Conservation (phyloP, 176 grass and related monocot species). For the Poa annua region DNA sequence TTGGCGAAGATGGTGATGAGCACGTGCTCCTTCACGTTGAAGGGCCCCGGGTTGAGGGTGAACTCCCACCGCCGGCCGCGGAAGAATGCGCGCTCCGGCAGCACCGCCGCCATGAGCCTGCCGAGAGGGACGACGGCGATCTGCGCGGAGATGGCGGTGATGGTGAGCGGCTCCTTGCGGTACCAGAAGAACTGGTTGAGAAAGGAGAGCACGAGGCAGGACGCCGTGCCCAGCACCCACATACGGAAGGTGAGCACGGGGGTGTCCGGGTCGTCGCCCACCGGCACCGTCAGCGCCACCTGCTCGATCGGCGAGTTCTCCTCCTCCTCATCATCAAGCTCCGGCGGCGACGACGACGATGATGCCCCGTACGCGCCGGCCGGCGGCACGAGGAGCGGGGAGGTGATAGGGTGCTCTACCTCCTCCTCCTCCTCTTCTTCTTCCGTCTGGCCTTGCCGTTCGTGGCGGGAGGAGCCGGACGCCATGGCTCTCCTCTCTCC, state of each 20-base stretch:
- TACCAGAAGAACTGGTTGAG: slow-evolving; percentile 99
- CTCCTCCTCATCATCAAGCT: neutral
- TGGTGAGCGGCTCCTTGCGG: slow-evolving; percentile 86
- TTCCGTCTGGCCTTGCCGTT: neutral
- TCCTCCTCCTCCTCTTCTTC: neutral
- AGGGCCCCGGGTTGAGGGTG: slow-evolving; percentile 79
- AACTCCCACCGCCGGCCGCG: slow-evolving; percentile 62
- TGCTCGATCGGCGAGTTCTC: slow-evolving; percentile 96
- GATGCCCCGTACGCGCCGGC: neutral
- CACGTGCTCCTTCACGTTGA: slow-evolving; percentile 97
- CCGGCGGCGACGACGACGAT: slow-evolving; percentile 33
- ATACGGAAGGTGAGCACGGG: slow-evolving; percentile 91
- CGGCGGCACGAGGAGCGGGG: slow-evolving; percentile 50
- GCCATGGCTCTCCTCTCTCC: slow-evolving; percentile 28
- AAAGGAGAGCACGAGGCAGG: slow-evolving; percentile 84
- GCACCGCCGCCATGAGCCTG: slow-evolving; percentile 61
- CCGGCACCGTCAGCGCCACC: slow-evolving; percentile 89
- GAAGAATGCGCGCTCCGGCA: slow-evolving; percentile 51
- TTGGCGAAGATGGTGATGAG: slow-evolving; percentile 98
- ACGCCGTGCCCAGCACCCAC: slow-evolving; percentile 86
- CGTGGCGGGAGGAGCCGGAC: slow-evolving; percentile 2
- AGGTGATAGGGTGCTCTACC: slow-evolving; percentile 38
- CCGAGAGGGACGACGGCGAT: slow-evolving; percentile 91
- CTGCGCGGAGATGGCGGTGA: slow-evolving; percentile 94
- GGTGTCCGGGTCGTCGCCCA: slow-evolving; percentile 62